Percentiles rank a stretch among this genome's conserved stretches.
These are phyloP conservation scores for Schwanniomyces pseudopolymorphus DNA, from an alignment of 805 yeast species.

Conservation along the genomic window DNA sequence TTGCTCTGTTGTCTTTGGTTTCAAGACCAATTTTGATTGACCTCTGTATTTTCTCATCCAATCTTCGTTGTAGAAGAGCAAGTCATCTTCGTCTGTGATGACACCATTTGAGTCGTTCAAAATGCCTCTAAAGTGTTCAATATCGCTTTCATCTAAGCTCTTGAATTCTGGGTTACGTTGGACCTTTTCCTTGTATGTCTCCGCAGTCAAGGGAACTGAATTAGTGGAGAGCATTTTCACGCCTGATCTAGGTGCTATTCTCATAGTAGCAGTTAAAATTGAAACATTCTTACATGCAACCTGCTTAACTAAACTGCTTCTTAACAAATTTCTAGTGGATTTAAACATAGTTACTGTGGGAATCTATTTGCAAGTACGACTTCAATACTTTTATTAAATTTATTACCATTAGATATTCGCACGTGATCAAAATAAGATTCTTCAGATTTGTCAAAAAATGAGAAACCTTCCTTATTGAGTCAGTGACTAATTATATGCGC, in stretches of 20 bases:
- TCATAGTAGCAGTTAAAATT: neutral
- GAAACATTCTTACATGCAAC: neutral
- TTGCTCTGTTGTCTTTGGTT: conserved; percentile 79
- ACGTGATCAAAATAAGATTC: neutral
- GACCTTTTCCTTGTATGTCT: conserved; percentile 60
- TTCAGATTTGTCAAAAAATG: neutral
- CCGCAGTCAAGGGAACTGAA: conserved; percentile 60
- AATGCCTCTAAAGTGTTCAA: conserved; percentile 59
- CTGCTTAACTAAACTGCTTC: neutral
- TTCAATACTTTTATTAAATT: neutral
- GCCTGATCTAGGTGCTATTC: neutral
- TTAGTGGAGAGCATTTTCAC: conserved; percentile 21
- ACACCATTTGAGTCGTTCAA: conserved; percentile 50
- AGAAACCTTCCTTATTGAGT: too few relatives aligned
- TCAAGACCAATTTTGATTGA: conserved; percentile 75
- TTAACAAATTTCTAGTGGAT: neutral
- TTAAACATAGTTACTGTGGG: neutral
- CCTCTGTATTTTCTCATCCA: conserved; percentile 94
- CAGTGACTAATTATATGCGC: neutral
- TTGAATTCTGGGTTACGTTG: conserved; percentile 52
- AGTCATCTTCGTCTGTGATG: conserved; percentile 60
- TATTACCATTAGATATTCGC: neutral
- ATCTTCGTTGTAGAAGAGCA: conserved; percentile 78
- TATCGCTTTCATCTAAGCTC: conserved; percentile 52
- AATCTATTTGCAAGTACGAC: neutral